Percentiles rank a stretch among this genome's conserved stretches.
Evolutionary conservation across 345 rosid species (phyloP).

Genomic region (Linum lewisii): DNA sequence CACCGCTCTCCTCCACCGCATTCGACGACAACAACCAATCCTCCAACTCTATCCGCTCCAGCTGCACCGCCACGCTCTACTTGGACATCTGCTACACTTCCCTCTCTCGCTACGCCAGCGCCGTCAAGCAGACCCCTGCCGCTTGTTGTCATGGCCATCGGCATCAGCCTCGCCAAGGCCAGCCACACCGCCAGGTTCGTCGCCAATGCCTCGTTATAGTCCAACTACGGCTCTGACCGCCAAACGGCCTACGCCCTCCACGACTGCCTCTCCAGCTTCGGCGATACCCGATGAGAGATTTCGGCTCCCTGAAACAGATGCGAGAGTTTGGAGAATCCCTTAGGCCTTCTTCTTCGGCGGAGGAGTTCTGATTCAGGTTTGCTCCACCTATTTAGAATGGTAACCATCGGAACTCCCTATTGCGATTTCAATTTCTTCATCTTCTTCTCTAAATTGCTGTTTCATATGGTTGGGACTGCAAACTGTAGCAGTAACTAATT

Average conservation of each 20-base stretch:
- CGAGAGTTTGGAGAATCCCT: conserved; percentile 29
- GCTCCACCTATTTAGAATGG: too few species aligned
- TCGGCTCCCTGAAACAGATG: conserved; percentile 68
- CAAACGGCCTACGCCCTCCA: conserved; percentile 54
- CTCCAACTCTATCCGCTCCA: conserved; percentile 30
- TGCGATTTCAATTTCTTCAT: too few species aligned
- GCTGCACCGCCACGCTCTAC: conserved; percentile 44
- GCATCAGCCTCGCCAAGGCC: conserved; percentile 47
- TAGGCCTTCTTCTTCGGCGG: conserved; percentile 17
- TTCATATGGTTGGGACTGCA: too few species aligned
- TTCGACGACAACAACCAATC: conserved; percentile 11
- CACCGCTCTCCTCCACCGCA: conserved; percentile 20
- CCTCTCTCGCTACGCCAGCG: conserved; percentile 44
- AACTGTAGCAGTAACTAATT: too few species aligned
- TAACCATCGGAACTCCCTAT: too few species aligned
- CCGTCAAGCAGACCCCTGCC: conserved; percentile 41
- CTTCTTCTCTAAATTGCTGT: too few species aligned
- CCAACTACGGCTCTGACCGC: conserved; percentile 42
- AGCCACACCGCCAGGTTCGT: conserved; percentile 37
- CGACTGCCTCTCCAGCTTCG: conserved; percentile 79
- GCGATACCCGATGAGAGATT: conserved; percentile 78
- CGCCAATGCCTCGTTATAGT: conserved; percentile 47
- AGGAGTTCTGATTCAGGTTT: conserved; percentile 52
- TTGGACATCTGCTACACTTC: conserved; percentile 67
- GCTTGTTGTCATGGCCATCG: conserved; percentile 58